phyloP scores from a whole-genome alignment of 352 stramenopile species.

The Elongisporangium anandrum region DNA sequence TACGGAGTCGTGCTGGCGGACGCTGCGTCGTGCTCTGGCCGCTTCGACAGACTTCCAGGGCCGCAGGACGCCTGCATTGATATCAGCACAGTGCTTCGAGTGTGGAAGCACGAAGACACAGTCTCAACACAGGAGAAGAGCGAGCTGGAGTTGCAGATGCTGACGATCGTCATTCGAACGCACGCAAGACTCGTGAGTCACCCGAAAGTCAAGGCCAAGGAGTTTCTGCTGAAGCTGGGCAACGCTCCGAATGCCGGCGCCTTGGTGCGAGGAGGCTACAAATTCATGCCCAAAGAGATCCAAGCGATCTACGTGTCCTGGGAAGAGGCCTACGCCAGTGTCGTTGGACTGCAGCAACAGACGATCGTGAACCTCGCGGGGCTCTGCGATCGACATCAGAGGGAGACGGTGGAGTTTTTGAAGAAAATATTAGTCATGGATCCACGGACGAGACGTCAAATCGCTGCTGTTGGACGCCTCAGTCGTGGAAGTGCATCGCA shows the following conservation, averaged over 20 bases:
- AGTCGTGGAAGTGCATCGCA: background rate
- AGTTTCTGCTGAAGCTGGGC: constrained; percentile 60
- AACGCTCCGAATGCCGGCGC: constrained; percentile 5
- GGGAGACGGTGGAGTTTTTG: constrained; percentile 39
- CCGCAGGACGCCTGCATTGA: constrained; percentile 35
- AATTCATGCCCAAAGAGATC: constrained; percentile 19
- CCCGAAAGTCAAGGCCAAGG: constrained; percentile 59
- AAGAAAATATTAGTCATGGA: constrained; percentile 54
- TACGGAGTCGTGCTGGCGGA: constrained; percentile 37
- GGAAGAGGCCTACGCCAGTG: constrained; percentile 74
- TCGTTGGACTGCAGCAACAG: constrained; percentile 74
- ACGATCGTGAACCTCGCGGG: constrained; percentile 54
- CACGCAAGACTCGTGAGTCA: constrained; percentile 50
- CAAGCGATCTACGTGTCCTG: constrained; percentile 34
- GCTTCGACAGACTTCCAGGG: constrained; percentile 55
- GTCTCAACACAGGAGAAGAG: constrained; percentile 23
- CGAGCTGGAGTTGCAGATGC: constrained; percentile 50
- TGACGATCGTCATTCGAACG: constrained; percentile 59
- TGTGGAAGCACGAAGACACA: constrained; percentile 48
- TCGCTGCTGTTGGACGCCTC: constrained; percentile 7
- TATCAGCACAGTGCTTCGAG: constrained; percentile 27
- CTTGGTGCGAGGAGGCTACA: constrained; percentile 8
- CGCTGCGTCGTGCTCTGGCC: constrained; percentile 14
- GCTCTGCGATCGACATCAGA: constrained; percentile 44
- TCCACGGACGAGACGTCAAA: constrained; percentile 17